phyloP scores from a whole-genome alignment of 2,329 filamentous ascomycete species.

The Orbilia ellipsospora region DNA sequence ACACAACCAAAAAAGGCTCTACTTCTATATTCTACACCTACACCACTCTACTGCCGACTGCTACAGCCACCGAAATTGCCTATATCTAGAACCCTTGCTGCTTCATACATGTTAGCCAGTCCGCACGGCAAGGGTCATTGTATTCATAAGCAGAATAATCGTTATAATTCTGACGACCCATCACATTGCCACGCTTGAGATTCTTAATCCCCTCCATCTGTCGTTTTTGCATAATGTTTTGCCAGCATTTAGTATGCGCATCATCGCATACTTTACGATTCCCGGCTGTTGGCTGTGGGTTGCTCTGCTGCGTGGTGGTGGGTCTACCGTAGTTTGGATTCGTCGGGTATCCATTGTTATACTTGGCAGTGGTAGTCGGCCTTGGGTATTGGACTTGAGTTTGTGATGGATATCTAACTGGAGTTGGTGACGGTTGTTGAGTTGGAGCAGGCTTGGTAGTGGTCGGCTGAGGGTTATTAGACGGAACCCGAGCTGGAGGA shows the following conservation, averaged over 20 bases:
- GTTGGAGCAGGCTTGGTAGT: not conserved
- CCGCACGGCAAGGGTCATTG: not conserved
- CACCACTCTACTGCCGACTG: too few species aligned
- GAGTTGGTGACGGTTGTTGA: too few species aligned
- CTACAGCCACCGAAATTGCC: too few species aligned
- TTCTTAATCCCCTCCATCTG: not conserved
- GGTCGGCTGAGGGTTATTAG: not conserved
- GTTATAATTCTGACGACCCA: not conserved
- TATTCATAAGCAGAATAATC: not conserved
- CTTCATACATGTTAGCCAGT: not conserved
- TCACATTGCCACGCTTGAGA: not conserved
- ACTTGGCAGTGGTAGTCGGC: too few species aligned
- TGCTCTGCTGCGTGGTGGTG: not conserved
- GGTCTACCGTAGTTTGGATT: not conserved
- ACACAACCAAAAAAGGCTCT: too few species aligned
- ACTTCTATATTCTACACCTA: too few species aligned
- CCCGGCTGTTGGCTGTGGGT: not conserved
- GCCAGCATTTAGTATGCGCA: not conserved
- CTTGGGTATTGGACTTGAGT: too few species aligned
- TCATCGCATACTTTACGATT: slow-evolving; percentile 1
- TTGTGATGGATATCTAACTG: too few species aligned
- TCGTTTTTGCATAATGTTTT: not conserved
- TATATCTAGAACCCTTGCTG: not conserved
- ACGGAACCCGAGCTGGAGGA: not conserved
- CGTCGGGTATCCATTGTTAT: not conserved